Evolutionary conservation across 768 basidiomycete genomes (phyloP), one percentile per base, ranked within the genome.

Genomic region (Tephrocybe sp.): DNA sequence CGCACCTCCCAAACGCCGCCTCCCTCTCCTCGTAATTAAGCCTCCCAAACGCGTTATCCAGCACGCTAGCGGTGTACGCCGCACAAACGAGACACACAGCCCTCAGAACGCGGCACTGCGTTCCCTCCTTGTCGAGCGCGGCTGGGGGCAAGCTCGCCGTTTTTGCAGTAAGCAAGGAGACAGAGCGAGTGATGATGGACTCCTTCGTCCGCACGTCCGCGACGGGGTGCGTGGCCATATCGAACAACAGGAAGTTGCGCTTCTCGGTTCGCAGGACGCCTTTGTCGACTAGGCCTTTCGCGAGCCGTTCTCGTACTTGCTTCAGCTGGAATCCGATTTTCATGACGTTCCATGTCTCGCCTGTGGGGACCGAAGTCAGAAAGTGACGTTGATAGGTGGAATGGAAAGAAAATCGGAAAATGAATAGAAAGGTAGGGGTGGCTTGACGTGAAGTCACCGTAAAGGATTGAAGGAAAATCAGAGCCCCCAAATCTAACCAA

Each of bases 261-360:
- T 99, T 98, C 67, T 98, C 97, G 13, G 96, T 99, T 43, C 97
- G 88, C n/a, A 99, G 82, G 31, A 99, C 85, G 60, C 96, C 97
- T 70, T 99, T 99, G 77, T 99, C 96, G 44, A 98, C 96, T 32
- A 99, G 83, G 2, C 96, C 84, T 66, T 99, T 99, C 12, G 95
- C 94, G 32, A 99, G 86, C 15, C 96, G 89, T 71, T 99, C 96
- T 38, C 96, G 87, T 32, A 98, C 96, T 71, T 98, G 96, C 69
- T 98, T 98, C 39, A 99, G 85, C 69, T 99, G 96, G 70, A 92
- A 99, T 19, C 95, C 95, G 47, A 99, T 98, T 72, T 98, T 98
- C 87, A 98, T 93, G 7, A 99, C 94, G 69, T 98, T 99, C 96
- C 96, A 99, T 40, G 96, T 98, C 73, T 99, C 96, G 47, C 96